Conservation (phyloP, 169 alveolate genomes). For the Plasmodium gaboni region DNA sequence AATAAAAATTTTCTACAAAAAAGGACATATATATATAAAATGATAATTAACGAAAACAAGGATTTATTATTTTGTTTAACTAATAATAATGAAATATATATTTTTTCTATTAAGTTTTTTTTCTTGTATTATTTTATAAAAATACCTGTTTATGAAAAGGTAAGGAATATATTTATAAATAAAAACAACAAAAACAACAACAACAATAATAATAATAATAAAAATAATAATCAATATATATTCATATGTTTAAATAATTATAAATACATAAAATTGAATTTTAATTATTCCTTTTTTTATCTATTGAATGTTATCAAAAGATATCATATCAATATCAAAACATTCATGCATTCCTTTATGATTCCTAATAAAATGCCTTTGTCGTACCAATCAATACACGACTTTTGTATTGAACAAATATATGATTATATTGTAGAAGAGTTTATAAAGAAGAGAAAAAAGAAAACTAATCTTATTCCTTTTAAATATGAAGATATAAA, state of each 20-base stretch:
- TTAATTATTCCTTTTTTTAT: conserved; percentile 28
- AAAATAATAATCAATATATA: conserved; percentile 18
- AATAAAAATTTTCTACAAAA: conserved; percentile 7
- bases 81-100: conserved; percentile 34
- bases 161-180: conserved; percentile 21
- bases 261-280: conserved; percentile 15
- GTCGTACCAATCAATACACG: background rate
- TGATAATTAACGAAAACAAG: conserved; percentile 36
- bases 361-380: background rate
- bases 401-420: conserved; percentile 30
- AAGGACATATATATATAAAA: conserved; percentile 9
- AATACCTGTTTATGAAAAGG: conserved; percentile 40
- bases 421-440: conserved; percentile 41
- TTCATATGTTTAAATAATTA: conserved; percentile 15
- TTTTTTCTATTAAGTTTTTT: conserved; percentile 40
- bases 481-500: conserved; percentile 24
- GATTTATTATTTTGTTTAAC: conserved; percentile 49
- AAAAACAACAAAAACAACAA: background rate
- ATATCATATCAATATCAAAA: conserved; percentile 16
- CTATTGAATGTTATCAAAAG: conserved; percentile 42
- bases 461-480: conserved; percentile 34
- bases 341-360: background rate
- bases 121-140: conserved; percentile 44
- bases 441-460: conserved; percentile 41
- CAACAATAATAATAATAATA: too few relatives aligned